phyloP scores from a whole-genome alignment of 768 basidiomycete species.

The Serendipita indica region DNA sequence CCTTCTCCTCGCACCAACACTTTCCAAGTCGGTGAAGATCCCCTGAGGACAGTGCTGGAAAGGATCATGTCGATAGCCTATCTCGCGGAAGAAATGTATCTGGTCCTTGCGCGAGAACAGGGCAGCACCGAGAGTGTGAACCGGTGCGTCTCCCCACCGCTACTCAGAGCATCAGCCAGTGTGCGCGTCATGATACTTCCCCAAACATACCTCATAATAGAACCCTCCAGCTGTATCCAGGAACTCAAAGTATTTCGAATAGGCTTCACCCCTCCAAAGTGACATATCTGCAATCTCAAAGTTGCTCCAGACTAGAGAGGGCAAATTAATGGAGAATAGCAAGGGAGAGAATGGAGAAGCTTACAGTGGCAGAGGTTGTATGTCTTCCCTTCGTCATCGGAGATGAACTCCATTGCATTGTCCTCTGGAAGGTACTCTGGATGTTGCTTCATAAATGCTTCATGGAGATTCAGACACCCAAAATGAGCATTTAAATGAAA shows the following conservation, averaged over 20 bases:
- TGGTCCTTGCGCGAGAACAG: constrained; percentile 82
- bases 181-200: constrained; percentile 1
- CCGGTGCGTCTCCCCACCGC: constrained; percentile 84
- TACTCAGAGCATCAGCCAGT: not conserved
- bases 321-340: not conserved
- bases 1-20: constrained; percentile 67
- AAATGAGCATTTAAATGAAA: constrained; percentile 15
- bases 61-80: constrained; percentile 85
- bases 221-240: constrained; percentile 72
- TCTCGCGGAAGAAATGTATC: constrained; percentile 90
- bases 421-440: constrained; percentile 45
- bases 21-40: constrained; percentile 60
- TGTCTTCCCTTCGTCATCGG: constrained; percentile 51
- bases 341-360: constrained; percentile 10
- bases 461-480: not conserved
- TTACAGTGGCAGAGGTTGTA: constrained; percentile 68
- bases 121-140: constrained; percentile 82
- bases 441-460: constrained; percentile 53
- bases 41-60: constrained; percentile 87
- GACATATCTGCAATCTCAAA: constrained; percentile 81
- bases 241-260: constrained; percentile 68
- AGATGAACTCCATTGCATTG: constrained; percentile 61
- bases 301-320: constrained; percentile 66
- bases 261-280: constrained; percentile 72
- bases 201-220: constrained; percentile 49